Evolutionary conservation across 331 rosid species (phyloP).

Genomic region (Rhamnella rubrinervis): DNA sequence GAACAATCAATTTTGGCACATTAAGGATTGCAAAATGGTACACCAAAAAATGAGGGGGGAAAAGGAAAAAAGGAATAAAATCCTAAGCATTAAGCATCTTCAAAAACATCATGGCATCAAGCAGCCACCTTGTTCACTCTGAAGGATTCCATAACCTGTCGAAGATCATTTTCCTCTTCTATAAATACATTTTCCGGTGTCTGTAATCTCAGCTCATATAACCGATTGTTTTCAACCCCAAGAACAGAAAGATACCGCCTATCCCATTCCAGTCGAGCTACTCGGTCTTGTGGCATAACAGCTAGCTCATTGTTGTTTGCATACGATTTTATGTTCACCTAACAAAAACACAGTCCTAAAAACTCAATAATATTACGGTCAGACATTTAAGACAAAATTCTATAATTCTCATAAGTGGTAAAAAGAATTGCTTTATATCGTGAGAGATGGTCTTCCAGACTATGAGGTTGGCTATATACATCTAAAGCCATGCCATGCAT

Average conservation of each 20-base stretch:
- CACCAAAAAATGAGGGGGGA: background rate
- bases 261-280: conserved; percentile 86
- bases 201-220: conserved; percentile 89
- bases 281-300: conserved; percentile 88
- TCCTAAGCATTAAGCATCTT: conserved; percentile 13
- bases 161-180: conserved; percentile 79
- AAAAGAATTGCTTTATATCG: too few relatives aligned
- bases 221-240: conserved; percentile 86
- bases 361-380: background rate
- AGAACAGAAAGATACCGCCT: conserved; percentile 85
- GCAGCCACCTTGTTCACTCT: conserved; percentile 67
- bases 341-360: conserved; percentile 18
- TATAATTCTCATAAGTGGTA: background rate
- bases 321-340: conserved; percentile 93
- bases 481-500: too few relatives aligned
- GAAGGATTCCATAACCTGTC: conserved; percentile 81
- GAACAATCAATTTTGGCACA: too few relatives aligned
- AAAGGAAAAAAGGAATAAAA: background rate
- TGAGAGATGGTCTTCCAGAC: too few relatives aligned
- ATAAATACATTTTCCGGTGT: conserved; percentile 77
- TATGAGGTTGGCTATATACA: too few relatives aligned
- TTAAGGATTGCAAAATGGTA: background rate
- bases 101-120: conserved; percentile 11
- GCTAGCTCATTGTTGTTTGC: conserved; percentile 91
- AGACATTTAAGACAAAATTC: background rate